A percentile compares a stretch with the other conserved stretches of the same genome.
Conservation (phyloP, 768 basidiomycete genomes). For the Lactarius trivialis region DNA sequence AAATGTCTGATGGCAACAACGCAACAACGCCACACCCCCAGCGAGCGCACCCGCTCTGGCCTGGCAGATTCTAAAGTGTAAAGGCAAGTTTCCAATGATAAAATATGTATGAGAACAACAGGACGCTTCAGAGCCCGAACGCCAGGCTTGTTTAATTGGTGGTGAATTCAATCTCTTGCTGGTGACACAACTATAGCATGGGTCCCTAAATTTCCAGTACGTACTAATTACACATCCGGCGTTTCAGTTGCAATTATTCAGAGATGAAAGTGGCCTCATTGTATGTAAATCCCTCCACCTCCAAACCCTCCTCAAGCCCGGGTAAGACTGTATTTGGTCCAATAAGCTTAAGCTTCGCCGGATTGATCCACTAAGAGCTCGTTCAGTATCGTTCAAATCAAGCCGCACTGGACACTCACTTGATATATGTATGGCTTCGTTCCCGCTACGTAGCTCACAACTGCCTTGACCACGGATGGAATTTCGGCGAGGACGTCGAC, state of each 20-base stretch:
- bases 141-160: too few species aligned
- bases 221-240: neutral
- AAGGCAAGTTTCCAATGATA: too few species aligned
- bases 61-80: too few species aligned
- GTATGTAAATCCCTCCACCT: constrained; percentile 68
- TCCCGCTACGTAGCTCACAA: constrained; percentile 88
- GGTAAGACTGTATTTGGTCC: constrained; percentile 37
- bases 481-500: constrained; percentile 95
- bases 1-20: too few species aligned
- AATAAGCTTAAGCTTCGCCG: constrained; percentile 43
- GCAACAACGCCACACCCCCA: too few species aligned
- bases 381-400: constrained; percentile 1
- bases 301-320: constrained; percentile 34
- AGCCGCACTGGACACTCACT: constrained; percentile 39
- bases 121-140: neutral
- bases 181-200: neutral
- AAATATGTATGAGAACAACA: too few species aligned
- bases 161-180: neutral
- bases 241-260: neutral
- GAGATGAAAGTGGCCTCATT: constrained; percentile 92
- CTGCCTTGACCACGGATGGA: constrained; percentile 85
- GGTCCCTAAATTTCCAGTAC: neutral
- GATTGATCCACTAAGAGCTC: constrained; percentile 49
- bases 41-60: too few species aligned
- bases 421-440: constrained; percentile 95